Evolutionary conservation across 345 rosid species (phyloP).

Genomic region (Syzygium aromaticum): DNA sequence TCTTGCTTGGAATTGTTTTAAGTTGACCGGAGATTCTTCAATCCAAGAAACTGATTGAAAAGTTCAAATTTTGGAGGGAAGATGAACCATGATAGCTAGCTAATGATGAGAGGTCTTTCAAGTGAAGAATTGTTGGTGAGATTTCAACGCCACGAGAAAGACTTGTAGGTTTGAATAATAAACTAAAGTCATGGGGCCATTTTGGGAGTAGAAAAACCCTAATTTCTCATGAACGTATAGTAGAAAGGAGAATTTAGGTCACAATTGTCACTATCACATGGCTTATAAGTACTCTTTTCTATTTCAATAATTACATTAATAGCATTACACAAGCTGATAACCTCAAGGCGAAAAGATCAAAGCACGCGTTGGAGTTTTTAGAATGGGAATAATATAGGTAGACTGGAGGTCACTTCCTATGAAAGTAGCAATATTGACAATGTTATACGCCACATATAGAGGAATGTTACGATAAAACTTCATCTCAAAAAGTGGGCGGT

Average conservation of each 20-base stretch:
- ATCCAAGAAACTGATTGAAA: not conserved
- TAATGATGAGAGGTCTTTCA: not conserved
- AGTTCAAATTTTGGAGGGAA: not conserved
- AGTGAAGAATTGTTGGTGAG: slow-evolving; percentile 7
- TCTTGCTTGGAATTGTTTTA: not conserved
- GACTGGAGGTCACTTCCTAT: not conserved
- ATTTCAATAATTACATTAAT: not conserved
- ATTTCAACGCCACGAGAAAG: not conserved
- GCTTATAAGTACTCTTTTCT: not conserved
- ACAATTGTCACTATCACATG: not conserved
- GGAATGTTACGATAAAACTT: not conserved
- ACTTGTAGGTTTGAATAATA: slow-evolving; percentile 3
- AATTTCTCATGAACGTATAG: not conserved
- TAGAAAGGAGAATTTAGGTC: not conserved
- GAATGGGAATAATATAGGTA: not conserved
- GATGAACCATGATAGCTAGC: not conserved
- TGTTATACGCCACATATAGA: not conserved
- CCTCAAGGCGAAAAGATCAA: not conserved
- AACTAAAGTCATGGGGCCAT: not conserved
- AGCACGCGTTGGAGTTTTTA: not conserved
- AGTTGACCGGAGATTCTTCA: not conserved
- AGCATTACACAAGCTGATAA: not conserved
- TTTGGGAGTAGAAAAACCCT: not conserved
- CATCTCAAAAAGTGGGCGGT: not conserved
- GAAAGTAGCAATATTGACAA: not conserved